Evolutionary conservation across 2,329 filamentous ascomycete species (phyloP).

Genomic region (Colletotrichum spaethianum): DNA sequence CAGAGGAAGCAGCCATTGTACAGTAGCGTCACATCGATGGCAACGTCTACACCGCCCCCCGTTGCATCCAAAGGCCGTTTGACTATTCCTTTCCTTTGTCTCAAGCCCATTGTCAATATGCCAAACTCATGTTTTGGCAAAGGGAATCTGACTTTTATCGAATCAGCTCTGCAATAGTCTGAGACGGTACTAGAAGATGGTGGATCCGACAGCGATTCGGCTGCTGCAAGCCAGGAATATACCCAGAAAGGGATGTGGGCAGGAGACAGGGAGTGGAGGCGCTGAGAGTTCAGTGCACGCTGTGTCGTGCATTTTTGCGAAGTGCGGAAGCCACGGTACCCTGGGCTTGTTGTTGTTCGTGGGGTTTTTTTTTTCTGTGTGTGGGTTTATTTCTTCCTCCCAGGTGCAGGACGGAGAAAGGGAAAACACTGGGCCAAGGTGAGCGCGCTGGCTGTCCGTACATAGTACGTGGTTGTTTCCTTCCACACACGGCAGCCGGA

Average conservation of each 20-base stretch:
- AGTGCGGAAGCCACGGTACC: conserved; percentile 4
- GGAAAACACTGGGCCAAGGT: not conserved
- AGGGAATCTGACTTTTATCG: conserved; percentile 35
- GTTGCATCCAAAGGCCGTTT: conserved; percentile 22
- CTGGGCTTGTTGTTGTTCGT: not conserved
- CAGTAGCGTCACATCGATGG: conserved; percentile 12
- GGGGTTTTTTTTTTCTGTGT: not conserved
- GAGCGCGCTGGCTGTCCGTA: not conserved
- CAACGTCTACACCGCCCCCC: conserved; percentile 26
- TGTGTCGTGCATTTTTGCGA: conserved; percentile 15
- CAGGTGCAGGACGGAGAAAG: no score
- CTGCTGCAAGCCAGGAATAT: conserved; percentile 11
- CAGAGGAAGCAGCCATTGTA: conserved; percentile 1
- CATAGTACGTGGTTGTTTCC: not conserved
- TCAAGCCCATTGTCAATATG: conserved; percentile 3
- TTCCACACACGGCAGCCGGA: not conserved
- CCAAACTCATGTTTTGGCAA: conserved; percentile 11
- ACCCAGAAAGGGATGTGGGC: conserved; percentile 16
- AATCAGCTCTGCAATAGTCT: conserved; percentile 29
- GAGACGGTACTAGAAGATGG: conserved; percentile 19
- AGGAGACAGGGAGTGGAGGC: conserved; percentile 8
- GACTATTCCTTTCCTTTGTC: conserved; percentile 30
- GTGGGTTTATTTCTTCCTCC: no score
- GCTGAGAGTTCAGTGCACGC: conserved; percentile 20
- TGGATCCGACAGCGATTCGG: conserved; percentile 30